These are phyloP conservation scores for Solanum rostratum DNA, from an alignment of 257 asterid genomes.

Conservation along the genomic window DNA sequence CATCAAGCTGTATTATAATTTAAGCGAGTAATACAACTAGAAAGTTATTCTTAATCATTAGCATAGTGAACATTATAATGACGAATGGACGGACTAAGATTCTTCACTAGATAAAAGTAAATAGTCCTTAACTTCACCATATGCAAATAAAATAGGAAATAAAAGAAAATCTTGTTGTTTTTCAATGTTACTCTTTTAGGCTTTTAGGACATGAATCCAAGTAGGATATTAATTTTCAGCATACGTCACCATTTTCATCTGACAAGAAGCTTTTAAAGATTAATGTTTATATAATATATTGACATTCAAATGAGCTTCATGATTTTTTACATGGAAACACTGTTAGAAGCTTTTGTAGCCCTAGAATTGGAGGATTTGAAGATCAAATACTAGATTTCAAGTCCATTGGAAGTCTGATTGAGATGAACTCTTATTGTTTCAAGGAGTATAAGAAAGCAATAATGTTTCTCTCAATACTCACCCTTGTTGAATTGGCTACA, in stretches of 20 bases:
- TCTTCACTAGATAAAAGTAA: neutral
- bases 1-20: neutral
- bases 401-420: neutral
- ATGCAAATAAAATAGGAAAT: neutral
- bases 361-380: neutral
- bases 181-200: neutral
- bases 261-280: neutral
- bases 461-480: neutral
- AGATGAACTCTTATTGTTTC: neutral
- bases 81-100: neutral
- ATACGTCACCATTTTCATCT: neutral
- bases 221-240: neutral
- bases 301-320: neutral
- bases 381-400: neutral
- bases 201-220: neutral
- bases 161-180: neutral
- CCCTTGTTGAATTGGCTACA: neutral
- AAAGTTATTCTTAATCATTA: neutral
- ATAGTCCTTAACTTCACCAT: neutral
- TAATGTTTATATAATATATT: neutral
- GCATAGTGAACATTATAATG: neutral
- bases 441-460: too few species aligned
- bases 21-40: neutral
- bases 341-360: neutral
- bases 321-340: neutral